A percentile compares a stretch with the other conserved stretches of the same genome.
phyloP scores from a whole-genome alignment of 2,329 filamentous ascomycete genomes.

The Bipolaris oryzae region DNA sequence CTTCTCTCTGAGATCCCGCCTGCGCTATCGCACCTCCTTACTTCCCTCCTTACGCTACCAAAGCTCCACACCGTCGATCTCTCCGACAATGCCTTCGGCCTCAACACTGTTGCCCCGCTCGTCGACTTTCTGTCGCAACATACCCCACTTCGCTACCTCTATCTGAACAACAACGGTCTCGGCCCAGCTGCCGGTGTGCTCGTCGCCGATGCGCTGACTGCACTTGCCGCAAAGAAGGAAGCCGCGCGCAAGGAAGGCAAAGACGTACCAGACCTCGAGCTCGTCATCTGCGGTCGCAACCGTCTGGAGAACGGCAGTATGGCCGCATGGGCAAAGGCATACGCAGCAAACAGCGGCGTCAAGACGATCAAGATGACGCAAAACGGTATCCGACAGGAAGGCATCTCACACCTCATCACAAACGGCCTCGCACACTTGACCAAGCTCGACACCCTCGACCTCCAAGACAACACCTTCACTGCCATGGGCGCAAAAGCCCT shows the following conservation, averaged over 20 bases:
- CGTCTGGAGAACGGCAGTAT: slow-evolving; percentile 95
- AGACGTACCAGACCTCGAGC: slow-evolving; percentile 83
- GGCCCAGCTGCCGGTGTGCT: slow-evolving; percentile 89
- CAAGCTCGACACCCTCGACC: slow-evolving; percentile 76
- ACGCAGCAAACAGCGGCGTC: slow-evolving; percentile 78
- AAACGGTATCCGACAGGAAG: slow-evolving; percentile 94
- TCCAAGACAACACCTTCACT: slow-evolving; percentile 98
- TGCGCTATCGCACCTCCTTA: slow-evolving; percentile 83
- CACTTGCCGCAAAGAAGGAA: slow-evolving; percentile 83
- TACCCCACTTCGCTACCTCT: slow-evolving; percentile 87
- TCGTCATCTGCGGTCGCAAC: slow-evolving; percentile 96
- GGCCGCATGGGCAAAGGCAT: slow-evolving; percentile 90
- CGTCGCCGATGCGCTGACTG: slow-evolving; percentile 84
- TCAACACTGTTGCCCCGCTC: slow-evolving; percentile 91
- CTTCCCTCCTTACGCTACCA: slow-evolving; percentile 82
- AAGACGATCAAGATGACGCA: slow-evolving; percentile 95
- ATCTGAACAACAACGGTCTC: slow-evolving; percentile 97
- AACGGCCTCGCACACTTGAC: slow-evolving; percentile 76
- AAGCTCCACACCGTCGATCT: slow-evolving; percentile 91
- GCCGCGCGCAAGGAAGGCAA: slow-evolving; percentile 73
- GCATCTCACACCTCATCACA: slow-evolving; percentile 79
- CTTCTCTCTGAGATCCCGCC: slow-evolving; percentile 92
- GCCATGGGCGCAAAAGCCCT: slow-evolving; percentile 77
- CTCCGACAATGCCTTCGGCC: slow-evolving; percentile 96
- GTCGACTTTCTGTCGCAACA: slow-evolving; percentile 90